phyloP scores from a whole-genome alignment of 768 basidiomycete genomes.

The Collybiopsis luxurians region DNA sequence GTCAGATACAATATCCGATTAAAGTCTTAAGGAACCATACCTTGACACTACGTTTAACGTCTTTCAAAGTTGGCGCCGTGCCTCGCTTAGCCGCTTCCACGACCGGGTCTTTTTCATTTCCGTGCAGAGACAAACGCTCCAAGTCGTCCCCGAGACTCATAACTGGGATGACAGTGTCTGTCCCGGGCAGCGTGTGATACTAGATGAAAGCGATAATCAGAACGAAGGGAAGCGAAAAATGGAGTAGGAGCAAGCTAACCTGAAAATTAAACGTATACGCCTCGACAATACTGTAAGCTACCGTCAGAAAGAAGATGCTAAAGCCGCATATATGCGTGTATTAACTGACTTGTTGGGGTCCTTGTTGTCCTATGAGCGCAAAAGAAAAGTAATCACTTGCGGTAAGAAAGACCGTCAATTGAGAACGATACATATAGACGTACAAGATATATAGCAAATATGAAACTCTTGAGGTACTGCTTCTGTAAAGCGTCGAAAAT shows the following conservation, averaged over 20 bases:
- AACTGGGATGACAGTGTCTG: constrained; percentile 57
- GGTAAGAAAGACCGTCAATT: constrained; percentile 2
- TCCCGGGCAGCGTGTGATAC: constrained; percentile 71
- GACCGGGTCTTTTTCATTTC: constrained; percentile 49
- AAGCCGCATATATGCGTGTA: constrained; percentile 24
- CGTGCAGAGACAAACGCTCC: constrained; percentile 46
- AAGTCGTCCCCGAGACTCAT: constrained; percentile 69
- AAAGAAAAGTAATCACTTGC: background rate
- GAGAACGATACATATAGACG: constrained; percentile 13
- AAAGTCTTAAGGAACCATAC: constrained; percentile 28
- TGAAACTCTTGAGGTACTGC: constrained; percentile 80
- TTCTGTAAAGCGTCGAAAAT: constrained; percentile 86
- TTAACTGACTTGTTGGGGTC: constrained; percentile 75
- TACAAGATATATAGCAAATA: constrained; percentile 84
- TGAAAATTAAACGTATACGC: constrained; percentile 88
- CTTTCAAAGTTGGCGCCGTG: constrained; percentile 66
- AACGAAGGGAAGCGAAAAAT: background rate
- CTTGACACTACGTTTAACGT: constrained; percentile 82
- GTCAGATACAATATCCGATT: background rate
- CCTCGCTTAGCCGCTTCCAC: constrained; percentile 57
- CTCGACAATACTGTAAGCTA: constrained; percentile 65
- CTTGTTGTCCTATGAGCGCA: constrained; percentile 60
- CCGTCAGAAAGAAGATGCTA: background rate
- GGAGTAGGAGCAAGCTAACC: constrained; percentile 30
- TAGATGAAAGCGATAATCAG: constrained; percentile 21